phyloP scores from a whole-genome alignment of 2,329 filamentous ascomycete species.

The Rutstroemia sp. region DNA sequence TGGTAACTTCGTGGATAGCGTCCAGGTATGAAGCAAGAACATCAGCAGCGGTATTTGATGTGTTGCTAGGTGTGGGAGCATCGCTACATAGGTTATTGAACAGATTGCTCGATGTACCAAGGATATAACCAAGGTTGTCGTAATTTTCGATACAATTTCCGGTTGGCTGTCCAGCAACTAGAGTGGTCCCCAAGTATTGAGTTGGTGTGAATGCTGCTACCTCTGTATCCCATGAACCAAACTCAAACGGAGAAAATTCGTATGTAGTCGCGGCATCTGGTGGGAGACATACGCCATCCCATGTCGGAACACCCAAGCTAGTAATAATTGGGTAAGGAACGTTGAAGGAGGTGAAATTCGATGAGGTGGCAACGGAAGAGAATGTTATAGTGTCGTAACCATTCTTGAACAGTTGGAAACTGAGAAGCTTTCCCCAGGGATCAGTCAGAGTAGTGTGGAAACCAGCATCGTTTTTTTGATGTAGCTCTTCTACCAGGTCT shows the following conservation, averaged over 20 bases:
- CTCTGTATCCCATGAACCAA: slow-evolving; percentile 55
- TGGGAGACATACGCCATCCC: slow-evolving; percentile 31
- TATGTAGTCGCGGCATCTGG: slow-evolving; percentile 50
- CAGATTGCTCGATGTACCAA: slow-evolving; percentile 37
- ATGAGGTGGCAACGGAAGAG: slow-evolving; percentile 23
- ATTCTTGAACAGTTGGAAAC: slow-evolving; percentile 17
- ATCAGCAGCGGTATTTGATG: slow-evolving; percentile 14
- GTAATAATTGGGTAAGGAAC: slow-evolving; percentile 41
- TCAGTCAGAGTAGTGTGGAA: slow-evolving; percentile 23
- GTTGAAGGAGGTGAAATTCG: slow-evolving; percentile 34
- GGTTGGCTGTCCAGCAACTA: slow-evolving; percentile 40
- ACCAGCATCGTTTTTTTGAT: slow-evolving; percentile 24
- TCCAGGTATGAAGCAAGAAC: slow-evolving; percentile 28
- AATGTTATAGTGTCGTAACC: slow-evolving; percentile 16
- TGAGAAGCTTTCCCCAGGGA: slow-evolving; percentile 19
- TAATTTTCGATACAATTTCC: slow-evolving; percentile 37
- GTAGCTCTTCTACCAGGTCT: slow-evolving; percentile 16
- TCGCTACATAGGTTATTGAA: slow-evolving; percentile 29
- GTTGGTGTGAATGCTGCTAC: slow-evolving; percentile 53
- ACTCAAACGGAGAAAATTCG: slow-evolving; percentile 60
- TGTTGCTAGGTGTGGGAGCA: slow-evolving; percentile 11
- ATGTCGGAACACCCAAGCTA: slow-evolving; percentile 31
- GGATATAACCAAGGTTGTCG: slow-evolving; percentile 41
- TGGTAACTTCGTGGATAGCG: slow-evolving; percentile 23
- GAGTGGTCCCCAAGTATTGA: slow-evolving; percentile 51